These are phyloP conservation scores for Lodderomyces theae DNA, from an alignment of 1,139 yeast species.

Conservation along the genomic window DNA sequence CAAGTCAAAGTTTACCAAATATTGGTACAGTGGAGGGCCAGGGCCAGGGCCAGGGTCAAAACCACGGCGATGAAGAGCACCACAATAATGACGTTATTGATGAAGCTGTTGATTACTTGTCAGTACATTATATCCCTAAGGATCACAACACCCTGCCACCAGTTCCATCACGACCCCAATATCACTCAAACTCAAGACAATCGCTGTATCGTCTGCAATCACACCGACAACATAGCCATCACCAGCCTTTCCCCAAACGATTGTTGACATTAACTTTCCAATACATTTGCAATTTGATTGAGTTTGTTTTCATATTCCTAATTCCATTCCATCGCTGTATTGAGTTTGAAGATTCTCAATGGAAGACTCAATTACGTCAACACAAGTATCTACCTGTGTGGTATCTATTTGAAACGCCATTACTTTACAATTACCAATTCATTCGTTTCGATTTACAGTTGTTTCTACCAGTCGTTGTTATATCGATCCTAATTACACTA, in stretches of 20 bases:
- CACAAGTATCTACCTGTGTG: constrained; percentile 15
- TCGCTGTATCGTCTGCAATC: not conserved
- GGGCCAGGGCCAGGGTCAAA: no score
- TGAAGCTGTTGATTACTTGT: constrained; percentile 3
- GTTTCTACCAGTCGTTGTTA: constrained; percentile 11
- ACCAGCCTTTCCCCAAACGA: constrained; percentile 5
- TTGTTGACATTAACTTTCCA: constrained; percentile 18
- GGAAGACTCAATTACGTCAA: constrained; percentile 11
- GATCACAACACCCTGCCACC: not conserved
- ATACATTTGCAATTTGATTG: constrained; percentile 17
- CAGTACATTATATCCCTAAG: constrained; percentile 7
- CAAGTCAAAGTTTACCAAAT: not conserved
- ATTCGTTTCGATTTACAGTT: constrained; percentile 12
- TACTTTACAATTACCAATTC: constrained; percentile 20
- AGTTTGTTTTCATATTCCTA: constrained; percentile 20
- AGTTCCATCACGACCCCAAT: not conserved
- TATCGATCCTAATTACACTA: constrained; percentile 12
- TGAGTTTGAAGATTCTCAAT: constrained; percentile 11
- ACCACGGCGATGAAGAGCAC: not conserved
- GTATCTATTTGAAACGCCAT: constrained; percentile 22
- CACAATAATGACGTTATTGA: not conserved
- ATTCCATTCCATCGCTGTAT: constrained; percentile 20
- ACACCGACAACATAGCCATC: not conserved
- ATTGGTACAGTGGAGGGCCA: not conserved
- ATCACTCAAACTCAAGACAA: not conserved